Evolutionary conservation across 2,329 filamentous ascomycete genomes (phyloP), one percentile per base, ranked within the genome.

Genomic region (Diaporthe citrichinensis): DNA sequence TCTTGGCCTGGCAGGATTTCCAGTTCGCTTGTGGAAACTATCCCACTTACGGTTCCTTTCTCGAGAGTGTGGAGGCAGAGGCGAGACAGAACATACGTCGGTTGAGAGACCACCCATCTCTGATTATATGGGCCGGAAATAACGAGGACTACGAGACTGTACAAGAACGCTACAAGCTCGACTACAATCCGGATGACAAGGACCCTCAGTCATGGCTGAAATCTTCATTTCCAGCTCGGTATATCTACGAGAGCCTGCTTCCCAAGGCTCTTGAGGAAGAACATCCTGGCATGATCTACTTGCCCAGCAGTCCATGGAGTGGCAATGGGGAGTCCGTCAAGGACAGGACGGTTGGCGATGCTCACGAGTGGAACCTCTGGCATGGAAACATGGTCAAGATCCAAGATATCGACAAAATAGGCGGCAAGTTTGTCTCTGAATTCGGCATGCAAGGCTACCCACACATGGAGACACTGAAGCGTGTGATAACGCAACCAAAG

Each of bases 331-430:
- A 93, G 78, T 87, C 90, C 77, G 95, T 94, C 0, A 90, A 88
- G 0, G 95, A 98, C 83, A 90, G 93, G 1, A 98, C 94, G 0
- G 90, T 96, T 5, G 96, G 96, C 71, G 96, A 98, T 82, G 92
- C 98, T 81, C 96, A 98, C 82, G 95, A 98, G 84, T 98, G 96
- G 96, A 98, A 98, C 81, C 93, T 98, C n/a, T 98, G 96, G 96
- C 96, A 98, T 81, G 96, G 96, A 28, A 93, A 91, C 0, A 95
- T 98, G 82, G 94, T 97, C 81, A 95, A 94, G 79, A 98, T 98
- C 80, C 96, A 98, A 80, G 93, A 97, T 79, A 98, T 96, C 78
- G 95, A 97, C 83, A 93, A 92, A 77, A 90, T 98, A 0, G 92
- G 92, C n/a, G 96, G 96, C 3, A 92, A 95, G 0, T 98, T 98